Conservation (phyloP, 768 basidiomycete genomes). For the Pholiota molesta region DNA sequence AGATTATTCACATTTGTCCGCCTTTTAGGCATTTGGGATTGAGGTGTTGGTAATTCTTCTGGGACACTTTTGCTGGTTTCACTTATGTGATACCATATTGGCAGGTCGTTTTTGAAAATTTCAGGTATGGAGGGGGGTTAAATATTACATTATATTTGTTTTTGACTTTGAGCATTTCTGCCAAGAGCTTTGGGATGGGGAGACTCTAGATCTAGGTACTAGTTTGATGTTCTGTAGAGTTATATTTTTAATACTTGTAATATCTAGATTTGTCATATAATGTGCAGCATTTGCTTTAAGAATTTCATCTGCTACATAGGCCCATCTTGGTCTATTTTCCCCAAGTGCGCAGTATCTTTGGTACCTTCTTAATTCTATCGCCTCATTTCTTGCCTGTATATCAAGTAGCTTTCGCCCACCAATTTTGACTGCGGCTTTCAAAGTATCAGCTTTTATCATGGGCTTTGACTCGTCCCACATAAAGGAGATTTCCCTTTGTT, state of each 20-base stretch:
- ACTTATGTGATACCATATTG: conserved; percentile 5
- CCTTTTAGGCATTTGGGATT: no score
- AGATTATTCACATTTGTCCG: no score
- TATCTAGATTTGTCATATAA: no score
- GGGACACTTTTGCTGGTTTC: no score
- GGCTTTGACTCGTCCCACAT: conserved; percentile 26
- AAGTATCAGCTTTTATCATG: conserved; percentile 20
- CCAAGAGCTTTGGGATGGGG: no score
- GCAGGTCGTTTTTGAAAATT: neutral
- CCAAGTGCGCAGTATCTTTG: neutral
- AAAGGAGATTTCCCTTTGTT: conserved; percentile 26
- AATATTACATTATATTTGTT: conserved; percentile 5
- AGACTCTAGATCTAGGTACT: no score
- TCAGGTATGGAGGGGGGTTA: conserved; percentile 1
- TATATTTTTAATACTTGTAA: no score
- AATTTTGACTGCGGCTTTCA: conserved; percentile 14
- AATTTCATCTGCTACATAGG: neutral
- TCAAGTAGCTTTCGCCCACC: conserved; percentile 27
- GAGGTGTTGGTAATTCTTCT: no score
- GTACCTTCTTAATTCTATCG: conserved; percentile 11
- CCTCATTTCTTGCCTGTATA: conserved; percentile 22
- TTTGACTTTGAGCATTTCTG: neutral
- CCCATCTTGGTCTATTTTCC: no score
- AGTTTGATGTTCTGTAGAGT: no score
- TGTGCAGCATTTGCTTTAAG: no score